Percentiles rank a stretch among this genome's conserved stretches.
These are phyloP conservation scores for Nowakowskiella sp. DNA, from an alignment of 192 early-diverging fungal genomes.

Conservation along the genomic window DNA sequence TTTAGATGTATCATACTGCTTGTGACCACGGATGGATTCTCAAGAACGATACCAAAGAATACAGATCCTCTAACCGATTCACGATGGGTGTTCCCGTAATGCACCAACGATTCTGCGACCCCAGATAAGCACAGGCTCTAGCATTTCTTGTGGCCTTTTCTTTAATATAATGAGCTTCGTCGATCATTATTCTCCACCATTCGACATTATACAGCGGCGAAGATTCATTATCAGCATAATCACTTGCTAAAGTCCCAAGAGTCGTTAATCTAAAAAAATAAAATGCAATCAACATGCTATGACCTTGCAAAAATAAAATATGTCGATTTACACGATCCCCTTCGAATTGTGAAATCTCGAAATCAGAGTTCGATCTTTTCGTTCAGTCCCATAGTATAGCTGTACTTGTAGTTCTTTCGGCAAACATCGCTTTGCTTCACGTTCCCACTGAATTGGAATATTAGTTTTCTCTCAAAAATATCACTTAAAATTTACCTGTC, in stretches of 20 bases:
- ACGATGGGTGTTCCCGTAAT: slow-evolving; percentile 89
- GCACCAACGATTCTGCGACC: slow-evolving; percentile 67
- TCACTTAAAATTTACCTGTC: not conserved
- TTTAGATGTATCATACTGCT: too few relatives aligned
- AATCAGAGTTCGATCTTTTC: not conserved
- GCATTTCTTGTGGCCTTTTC: slow-evolving; percentile 59
- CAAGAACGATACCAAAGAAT: slow-evolving; percentile 71
- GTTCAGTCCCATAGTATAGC: slow-evolving; percentile 15
- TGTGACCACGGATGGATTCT: slow-evolving; percentile 62
- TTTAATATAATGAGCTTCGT: slow-evolving; percentile 85
- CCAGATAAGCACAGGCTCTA: slow-evolving; percentile 55
- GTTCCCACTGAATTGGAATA: slow-evolving; percentile 19
- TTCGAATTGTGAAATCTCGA: not conserved
- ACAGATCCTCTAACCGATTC: slow-evolving; percentile 58
- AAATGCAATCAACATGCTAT: slow-evolving; percentile 8
- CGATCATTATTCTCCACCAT: slow-evolving; percentile 76
- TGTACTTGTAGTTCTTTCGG: not conserved
- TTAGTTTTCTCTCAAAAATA: slow-evolving; percentile 4
- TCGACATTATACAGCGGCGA: slow-evolving; percentile 49
- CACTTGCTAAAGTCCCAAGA: slow-evolving; percentile 23
- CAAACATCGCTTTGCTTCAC: slow-evolving; percentile 14
- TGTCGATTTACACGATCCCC: too few relatives aligned
- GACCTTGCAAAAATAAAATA: not conserved
- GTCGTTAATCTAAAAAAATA: slow-evolving; percentile 15
- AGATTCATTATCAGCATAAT: slow-evolving; percentile 7